These are phyloP conservation scores for Tulasnella sp. DNA, from an alignment of 768 basidiomycete genomes.

Conservation along the genomic window DNA sequence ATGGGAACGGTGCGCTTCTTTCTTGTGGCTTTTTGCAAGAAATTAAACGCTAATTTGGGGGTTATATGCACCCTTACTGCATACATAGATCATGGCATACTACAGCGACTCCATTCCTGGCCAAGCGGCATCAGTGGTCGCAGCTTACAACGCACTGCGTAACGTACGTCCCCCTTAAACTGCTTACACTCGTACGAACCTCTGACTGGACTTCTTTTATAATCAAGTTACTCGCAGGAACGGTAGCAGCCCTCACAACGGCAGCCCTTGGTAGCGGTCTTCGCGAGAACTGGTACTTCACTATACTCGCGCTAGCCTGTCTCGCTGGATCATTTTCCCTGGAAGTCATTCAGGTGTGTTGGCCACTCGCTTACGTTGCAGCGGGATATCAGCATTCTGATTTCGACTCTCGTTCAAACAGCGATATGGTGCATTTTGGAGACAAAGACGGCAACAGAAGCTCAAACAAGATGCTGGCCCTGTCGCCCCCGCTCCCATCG, in stretches of 20 bases:
- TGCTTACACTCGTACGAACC: not conserved
- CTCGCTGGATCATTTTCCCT: not conserved
- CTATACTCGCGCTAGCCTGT: slow-evolving; percentile 14
- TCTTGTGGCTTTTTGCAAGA: not conserved
- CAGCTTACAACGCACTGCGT: slow-evolving; percentile 19
- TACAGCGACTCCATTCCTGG: slow-evolving; percentile 20
- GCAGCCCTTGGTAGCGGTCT: slow-evolving; percentile 12
- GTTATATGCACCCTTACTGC: not conserved
- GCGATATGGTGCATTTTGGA: not conserved
- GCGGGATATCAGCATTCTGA: not conserved
- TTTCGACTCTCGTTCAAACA: not conserved
- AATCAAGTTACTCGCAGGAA: slow-evolving; percentile 1
- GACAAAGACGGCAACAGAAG: not conserved
- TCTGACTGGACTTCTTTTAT: not conserved
- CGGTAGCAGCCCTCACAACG: slow-evolving; percentile 16
- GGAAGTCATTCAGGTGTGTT: slow-evolving; percentile 15
- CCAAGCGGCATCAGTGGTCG: slow-evolving; percentile 19
- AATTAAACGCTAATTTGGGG: not conserved
- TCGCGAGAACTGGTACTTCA: slow-evolving; percentile 21
- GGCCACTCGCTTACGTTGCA: not conserved
- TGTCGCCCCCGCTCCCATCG: not conserved
- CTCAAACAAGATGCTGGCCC: not conserved
- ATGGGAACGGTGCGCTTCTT: slow-evolving; percentile 12
- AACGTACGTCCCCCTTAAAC: slow-evolving; percentile 3
- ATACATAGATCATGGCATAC: slow-evolving; percentile 23